Evolutionary conservation across 192 early-diverging fungal species (phyloP).

Genomic region (Podila minutissima): DNA sequence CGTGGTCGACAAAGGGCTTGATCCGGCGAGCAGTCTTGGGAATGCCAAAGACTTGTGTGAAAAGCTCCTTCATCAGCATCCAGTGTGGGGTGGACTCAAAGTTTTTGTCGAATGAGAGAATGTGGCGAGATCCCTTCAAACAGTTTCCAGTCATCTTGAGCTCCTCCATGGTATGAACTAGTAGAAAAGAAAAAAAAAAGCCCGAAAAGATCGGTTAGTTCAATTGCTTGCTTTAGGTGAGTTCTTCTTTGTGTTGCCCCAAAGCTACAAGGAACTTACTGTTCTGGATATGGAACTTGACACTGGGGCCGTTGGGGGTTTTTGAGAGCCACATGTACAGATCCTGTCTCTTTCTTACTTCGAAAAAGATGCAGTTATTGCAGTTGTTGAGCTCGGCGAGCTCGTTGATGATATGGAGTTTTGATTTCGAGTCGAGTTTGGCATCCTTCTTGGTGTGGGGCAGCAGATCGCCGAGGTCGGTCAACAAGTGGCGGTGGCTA

Average conservation of each 20-base stretch:
- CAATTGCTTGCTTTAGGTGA: not conserved
- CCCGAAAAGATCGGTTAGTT: too few species aligned
- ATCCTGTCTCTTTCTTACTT: conserved; percentile 91
- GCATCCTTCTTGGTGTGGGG: conserved; percentile 97
- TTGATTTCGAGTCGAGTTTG: conserved; percentile 93
- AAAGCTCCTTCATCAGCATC: conserved; percentile 92
- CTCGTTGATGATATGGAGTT: conserved; percentile 91
- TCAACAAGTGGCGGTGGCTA: conserved; percentile 93
- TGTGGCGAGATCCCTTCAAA: conserved; percentile 94
- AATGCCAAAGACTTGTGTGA: conserved; percentile 90
- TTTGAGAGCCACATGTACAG: conserved; percentile 96
- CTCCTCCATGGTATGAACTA: conserved; percentile 99
- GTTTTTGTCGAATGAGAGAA: conserved; percentile 93
- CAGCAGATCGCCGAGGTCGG: conserved; percentile 85
- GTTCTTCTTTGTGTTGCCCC: not conserved
- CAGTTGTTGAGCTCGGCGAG: conserved; percentile 96
- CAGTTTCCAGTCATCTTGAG: conserved; percentile 98
- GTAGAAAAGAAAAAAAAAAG: not conserved
- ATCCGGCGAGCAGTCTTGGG: conserved; percentile 88
- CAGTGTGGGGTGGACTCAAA: conserved; percentile 91
- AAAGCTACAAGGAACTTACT: conserved; percentile 56
- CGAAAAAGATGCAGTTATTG: conserved; percentile 98
- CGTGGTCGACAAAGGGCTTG: conserved; percentile 98
- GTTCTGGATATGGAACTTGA: conserved; percentile 96
- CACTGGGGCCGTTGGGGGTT: conserved; percentile 94